phyloP scores from a whole-genome alignment of 2,329 filamentous ascomycete genomes.

The Exserohilum turcica region DNA sequence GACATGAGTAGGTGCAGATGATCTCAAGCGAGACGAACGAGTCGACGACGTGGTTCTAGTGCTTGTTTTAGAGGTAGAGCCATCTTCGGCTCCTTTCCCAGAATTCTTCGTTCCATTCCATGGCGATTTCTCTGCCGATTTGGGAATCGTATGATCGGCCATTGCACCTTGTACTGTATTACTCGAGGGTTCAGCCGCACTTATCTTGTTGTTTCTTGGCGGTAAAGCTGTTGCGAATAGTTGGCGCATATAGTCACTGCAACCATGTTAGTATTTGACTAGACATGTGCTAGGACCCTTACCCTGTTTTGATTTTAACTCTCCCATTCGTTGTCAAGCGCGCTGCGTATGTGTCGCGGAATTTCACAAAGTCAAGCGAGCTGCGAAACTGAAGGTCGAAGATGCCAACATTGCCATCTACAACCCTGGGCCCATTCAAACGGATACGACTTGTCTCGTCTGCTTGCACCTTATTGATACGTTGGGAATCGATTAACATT shows the following conservation, averaged over 20 bases:
- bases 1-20: constrained; percentile 8
- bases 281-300: background rate
- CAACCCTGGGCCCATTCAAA: constrained; percentile 17
- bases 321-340: background rate
- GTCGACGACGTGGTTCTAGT: background rate
- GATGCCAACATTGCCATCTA: constrained; percentile 11
- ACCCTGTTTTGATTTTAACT: background rate
- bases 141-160: background rate
- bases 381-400: constrained; percentile 33
- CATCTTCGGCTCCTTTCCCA: background rate
- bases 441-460: constrained; percentile 29
- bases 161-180: background rate
- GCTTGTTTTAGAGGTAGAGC: background rate
- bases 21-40: constrained; percentile 17
- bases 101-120: background rate
- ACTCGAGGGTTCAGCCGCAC: constrained; percentile 3
- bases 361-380: constrained; percentile 9
- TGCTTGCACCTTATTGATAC: constrained; percentile 17
- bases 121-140: background rate
- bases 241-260: constrained; percentile 16
- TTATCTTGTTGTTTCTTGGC: constrained; percentile 18
- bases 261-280: constrained; percentile 2
- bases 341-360: constrained; percentile 11
- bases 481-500: constrained; percentile 10
- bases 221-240: constrained; percentile 20